Percentiles rank a stretch among this genome's conserved stretches.
Evolutionary conservation across 441 rosid species (phyloP).

Genomic region (Bocquillonia castaneifolia): DNA sequence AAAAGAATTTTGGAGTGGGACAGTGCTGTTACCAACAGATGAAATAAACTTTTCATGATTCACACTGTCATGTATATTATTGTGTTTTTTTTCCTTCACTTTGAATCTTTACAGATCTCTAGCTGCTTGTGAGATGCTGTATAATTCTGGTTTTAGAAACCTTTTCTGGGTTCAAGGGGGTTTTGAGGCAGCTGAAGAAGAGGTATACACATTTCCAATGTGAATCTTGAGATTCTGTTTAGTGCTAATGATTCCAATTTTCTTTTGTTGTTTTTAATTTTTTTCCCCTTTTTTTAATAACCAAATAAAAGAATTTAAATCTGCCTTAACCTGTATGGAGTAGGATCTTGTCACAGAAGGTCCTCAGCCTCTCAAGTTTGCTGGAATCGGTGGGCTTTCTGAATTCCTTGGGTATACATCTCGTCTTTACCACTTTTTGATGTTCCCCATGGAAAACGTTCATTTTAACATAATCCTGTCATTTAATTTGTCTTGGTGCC

Average conservation of each 20-base stretch:
- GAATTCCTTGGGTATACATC: conserved; percentile 80
- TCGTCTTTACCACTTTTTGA: conserved; percentile 8
- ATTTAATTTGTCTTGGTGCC: neutral
- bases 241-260: neutral
- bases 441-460: neutral
- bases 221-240: conserved; percentile 18
- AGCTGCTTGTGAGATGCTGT: conserved; percentile 82
- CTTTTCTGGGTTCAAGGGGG: conserved; percentile 95
- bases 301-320: conserved; percentile 7
- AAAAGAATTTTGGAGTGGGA: neutral
- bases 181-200: conserved; percentile 80
- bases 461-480: neutral
- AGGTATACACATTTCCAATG: conserved; percentile 37
- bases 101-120: conserved; percentile 55
- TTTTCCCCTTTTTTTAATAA: neutral
- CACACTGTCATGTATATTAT: neutral
- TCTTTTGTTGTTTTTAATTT: conserved; percentile 12
- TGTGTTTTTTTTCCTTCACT: conserved; percentile 8
- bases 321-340: conserved; percentile 21
- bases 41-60: neutral
- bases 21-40: neutral
- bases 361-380: conserved; percentile 68
- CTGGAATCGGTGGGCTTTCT: conserved; percentile 87
- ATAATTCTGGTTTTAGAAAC: conserved; percentile 70
- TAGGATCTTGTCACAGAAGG: conserved; percentile 88